phyloP scores from a whole-genome alignment of 768 basidiomycete species.

The Kwoniella europaea region DNA sequence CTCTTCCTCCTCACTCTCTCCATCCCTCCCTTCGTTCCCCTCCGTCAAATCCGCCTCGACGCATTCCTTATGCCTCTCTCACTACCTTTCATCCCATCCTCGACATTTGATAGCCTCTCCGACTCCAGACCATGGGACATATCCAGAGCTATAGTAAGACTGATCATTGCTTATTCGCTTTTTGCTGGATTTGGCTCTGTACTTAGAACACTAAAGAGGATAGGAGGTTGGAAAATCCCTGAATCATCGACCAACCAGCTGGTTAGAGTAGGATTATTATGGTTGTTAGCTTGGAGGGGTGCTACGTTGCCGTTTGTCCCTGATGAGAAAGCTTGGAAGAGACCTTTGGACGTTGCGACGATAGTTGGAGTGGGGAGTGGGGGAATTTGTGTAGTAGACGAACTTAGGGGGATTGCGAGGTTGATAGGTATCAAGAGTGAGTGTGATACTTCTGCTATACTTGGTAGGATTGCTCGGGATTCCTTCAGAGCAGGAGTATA shows the following conservation, averaged over 20 bases:
- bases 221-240: slow-evolving; percentile 5
- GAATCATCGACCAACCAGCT: neutral
- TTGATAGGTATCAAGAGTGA: neutral
- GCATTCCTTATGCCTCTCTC: slow-evolving; percentile 10
- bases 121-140: slow-evolving; percentile 6
- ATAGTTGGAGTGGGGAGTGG: neutral
- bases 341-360: slow-evolving; percentile 9
- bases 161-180: slow-evolving; percentile 3
- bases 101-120: slow-evolving; percentile 1
- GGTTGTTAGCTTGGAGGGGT: slow-evolving; percentile 5
- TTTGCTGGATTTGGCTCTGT: slow-evolving; percentile 7
- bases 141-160: slow-evolving; percentile 1
- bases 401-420: neutral
- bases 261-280: neutral
- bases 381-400: neutral
- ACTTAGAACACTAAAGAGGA: neutral
- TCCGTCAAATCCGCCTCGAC: neutral
- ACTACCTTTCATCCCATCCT: neutral
- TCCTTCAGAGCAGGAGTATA: too few species aligned
- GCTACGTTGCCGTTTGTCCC: slow-evolving; percentile 4
- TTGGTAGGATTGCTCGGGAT: neutral
- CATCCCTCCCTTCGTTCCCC: neutral
- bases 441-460: too few species aligned
- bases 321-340: neutral
- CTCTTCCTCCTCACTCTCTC: slow-evolving; percentile 1